Percentiles rank a stretch among this genome's conserved stretches.
Conservation (phyloP, 2,329 filamentous ascomycete species). For the Cercospora nicotianae region DNA sequence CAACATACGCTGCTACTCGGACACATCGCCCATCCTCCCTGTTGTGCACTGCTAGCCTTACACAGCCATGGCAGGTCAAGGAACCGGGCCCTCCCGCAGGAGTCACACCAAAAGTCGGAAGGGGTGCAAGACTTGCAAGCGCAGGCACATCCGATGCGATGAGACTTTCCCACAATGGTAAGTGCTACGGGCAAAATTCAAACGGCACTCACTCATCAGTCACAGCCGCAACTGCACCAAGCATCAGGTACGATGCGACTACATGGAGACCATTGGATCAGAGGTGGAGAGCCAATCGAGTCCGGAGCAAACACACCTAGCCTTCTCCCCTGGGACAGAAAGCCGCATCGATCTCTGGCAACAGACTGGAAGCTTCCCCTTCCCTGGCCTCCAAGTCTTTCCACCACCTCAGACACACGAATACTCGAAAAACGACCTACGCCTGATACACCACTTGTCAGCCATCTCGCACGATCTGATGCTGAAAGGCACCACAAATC, state of each 20-base stretch:
- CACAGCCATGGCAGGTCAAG: conserved; percentile 77
- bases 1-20: not conserved
- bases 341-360: conserved; percentile 79
- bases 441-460: conserved; percentile 87
- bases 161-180: conserved; percentile 98
- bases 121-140: conserved; percentile 97
- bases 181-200: conserved; percentile 31
- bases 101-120: conserved; percentile 99
- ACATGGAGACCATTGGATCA: conserved; percentile 79
- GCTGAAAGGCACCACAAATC: conserved; percentile 70
- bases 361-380: conserved; percentile 79
- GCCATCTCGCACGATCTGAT: conserved; percentile 79
- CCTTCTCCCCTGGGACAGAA: conserved; percentile 86
- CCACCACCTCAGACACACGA: conserved; percentile 70
- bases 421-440: conserved; percentile 75
- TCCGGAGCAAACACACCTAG: conserved; percentile 61
- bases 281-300: conserved; percentile 58
- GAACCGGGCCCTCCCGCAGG: conserved; percentile 83
- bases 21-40: not conserved
- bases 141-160: conserved; percentile 94
- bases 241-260: conserved; percentile 97
- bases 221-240: conserved; percentile 94
- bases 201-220: conserved; percentile 7
- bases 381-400: conserved; percentile 75
- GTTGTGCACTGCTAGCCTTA: not conserved